These are phyloP conservation scores for Russula ochroleuca DNA, from an alignment of 768 basidiomycete genomes.

Conservation along the genomic window DNA sequence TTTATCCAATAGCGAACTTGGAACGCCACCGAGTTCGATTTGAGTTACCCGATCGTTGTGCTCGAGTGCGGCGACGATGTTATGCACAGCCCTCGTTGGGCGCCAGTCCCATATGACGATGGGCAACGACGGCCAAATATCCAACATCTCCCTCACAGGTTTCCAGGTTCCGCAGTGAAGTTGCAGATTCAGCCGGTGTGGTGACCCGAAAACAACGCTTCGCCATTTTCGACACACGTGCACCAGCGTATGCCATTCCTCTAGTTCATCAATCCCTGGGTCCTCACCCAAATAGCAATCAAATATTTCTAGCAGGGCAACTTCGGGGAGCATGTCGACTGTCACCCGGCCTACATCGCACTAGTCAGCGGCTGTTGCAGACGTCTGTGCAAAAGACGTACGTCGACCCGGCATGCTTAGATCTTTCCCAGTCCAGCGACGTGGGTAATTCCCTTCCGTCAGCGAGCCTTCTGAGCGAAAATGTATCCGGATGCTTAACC, in stretches of 20 bases:
- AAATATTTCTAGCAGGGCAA: not conserved
- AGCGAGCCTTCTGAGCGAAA: too few species aligned
- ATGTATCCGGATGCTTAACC: too few species aligned
- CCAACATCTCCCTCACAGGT: not conserved
- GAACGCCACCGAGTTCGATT: too few species aligned
- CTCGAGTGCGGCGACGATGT: not conserved
- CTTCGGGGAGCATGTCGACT: too few species aligned
- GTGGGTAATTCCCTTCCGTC: too few species aligned
- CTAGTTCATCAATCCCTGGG: too few species aligned
- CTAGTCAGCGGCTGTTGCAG: too few species aligned
- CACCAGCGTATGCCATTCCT: not conserved
- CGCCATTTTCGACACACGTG: not conserved
- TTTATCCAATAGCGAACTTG: not conserved
- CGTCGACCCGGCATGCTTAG: too few species aligned
- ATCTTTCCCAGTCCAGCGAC: too few species aligned
- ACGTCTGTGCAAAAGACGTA: too few species aligned
- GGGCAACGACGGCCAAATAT: constrained; percentile 1
- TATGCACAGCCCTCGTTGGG: not conserved
- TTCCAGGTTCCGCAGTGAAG: not conserved
- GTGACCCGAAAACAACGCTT: not conserved
- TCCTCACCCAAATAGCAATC: not conserved
- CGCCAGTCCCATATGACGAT: not conserved
- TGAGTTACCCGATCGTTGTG: not conserved
- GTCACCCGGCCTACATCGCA: too few species aligned
- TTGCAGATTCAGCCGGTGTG: not conserved